These are phyloP conservation scores for Medicago truncatula DNA, from an alignment of 306 rosid genomes.

Conservation along the genomic window MtrunA17r5.0-ANR NC_053045.1:56099001-56099500, in stretches of 20 bases:
- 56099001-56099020: conserved; percentile 61
- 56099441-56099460: conserved; percentile 70
- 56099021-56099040: conserved; percentile 61
- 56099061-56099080: conserved; percentile 72
- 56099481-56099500: conserved; percentile 90
- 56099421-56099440: conserved; percentile 70
- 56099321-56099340: conserved; percentile 51
- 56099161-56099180: conserved; percentile 75
- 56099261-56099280: conserved; percentile 49
- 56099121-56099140: conserved; percentile 68
- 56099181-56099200: conserved; percentile 67
- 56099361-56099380: not conserved
- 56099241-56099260: conserved; percentile 39
- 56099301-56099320: conserved; percentile 76
- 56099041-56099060: conserved; percentile 85
- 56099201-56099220: conserved; percentile 68
- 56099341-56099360: conserved; percentile 27
- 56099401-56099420: conserved; percentile 86
- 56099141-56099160: conserved; percentile 76
- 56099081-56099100: conserved; percentile 56
- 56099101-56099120: conserved; percentile 76
- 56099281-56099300: conserved; percentile 68
- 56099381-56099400: conserved; percentile 44
- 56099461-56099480: conserved; percentile 70
- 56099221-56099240: conserved; percentile 28